Evolutionary conservation across 1,284 basidiomycete genomes (phyloP).

Genomic region (Fomitiporia mediterranea): DNA sequence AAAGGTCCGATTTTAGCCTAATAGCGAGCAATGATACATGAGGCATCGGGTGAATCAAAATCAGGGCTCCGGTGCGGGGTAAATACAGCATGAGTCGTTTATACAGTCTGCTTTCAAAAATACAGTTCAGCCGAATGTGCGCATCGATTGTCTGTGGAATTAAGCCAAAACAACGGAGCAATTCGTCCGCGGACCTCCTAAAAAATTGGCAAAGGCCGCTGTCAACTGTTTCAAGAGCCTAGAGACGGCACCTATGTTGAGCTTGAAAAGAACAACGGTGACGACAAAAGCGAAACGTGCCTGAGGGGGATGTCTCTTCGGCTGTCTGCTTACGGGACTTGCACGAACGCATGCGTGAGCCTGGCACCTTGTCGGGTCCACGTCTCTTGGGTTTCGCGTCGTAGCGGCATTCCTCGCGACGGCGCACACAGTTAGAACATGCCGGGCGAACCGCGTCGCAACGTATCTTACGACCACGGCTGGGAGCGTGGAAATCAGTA

Average conservation of each 20-base stretch:
- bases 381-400: slow-evolving; percentile 20
- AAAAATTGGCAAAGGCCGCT: neutral
- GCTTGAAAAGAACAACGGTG: slow-evolving; percentile 4
- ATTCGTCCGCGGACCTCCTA: neutral
- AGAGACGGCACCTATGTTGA: neutral
- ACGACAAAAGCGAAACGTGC: neutral
- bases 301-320: slow-evolving; percentile 11
- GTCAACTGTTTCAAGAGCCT: neutral
- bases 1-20: neutral
- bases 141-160: neutral
- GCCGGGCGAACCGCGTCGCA: slow-evolving; percentile 17
- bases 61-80: neutral
- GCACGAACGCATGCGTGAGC: slow-evolving; percentile 21
- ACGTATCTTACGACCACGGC: slow-evolving; percentile 19
- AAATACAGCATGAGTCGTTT: neutral
- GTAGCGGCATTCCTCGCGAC: slow-evolving; percentile 19
- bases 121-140: neutral
- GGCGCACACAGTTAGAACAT: slow-evolving; percentile 18
- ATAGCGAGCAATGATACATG: neutral
- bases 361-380: slow-evolving; percentile 20
- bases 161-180: neutral
- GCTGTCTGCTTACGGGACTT: slow-evolving; percentile 19
- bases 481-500: neutral
- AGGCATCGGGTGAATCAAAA: neutral
- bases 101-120: neutral